Evolutionary conservation across 495 filamentous ascomycete genomes (phyloP), one percentile per base, ranked within the genome.

Genomic region (Aspergillus leporis): DNA sequence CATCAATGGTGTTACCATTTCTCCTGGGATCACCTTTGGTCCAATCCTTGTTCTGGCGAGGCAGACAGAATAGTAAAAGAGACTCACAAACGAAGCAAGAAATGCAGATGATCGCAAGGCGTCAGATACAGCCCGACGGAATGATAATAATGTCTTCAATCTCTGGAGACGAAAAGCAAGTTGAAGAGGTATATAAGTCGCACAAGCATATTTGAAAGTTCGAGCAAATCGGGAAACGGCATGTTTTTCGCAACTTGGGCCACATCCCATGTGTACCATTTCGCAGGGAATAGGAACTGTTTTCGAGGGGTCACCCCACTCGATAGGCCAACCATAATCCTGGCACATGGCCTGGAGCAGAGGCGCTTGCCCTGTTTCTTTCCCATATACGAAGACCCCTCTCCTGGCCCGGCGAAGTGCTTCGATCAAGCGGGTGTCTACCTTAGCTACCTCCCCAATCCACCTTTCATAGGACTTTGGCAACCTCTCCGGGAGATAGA

Each of bases 11-110:
- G 78, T 83, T 32, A 87, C 65, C 0, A 71, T 74, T 41, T 83
- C 78, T 2, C 66, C 73, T 18, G 80, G 76, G 28, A 93, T 75
- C 23, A 95, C 32, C 50, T 74, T 76, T 2, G 93, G 93, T 0
- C 93, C 92, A 9, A 97, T 52, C n/a, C 89, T 78, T 3, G 89
- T 93, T 32, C 93, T 83, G 3, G 88, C 80, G 0, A 97, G 83
- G 67, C 93, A 97, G 7, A 97, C 89, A 28, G 86, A 85, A 70
- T 96, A 96, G 74, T 93, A 97, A 62, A 94, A 95, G 2, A 93
- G 76, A 10, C 83, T 75, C 58, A 96, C 87, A 70, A 95, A 96
- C 0, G 87, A 78, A 1, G 86, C 91, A 2, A 97, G 80, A 72
- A 97, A 97, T 3, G 87, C 80, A 8, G 92, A 93, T 16, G 90